These are phyloP conservation scores for Pseudonitzschia multiseries DNA, from an alignment of 108 stramenopile species.

Conservation along the genomic window DNA sequence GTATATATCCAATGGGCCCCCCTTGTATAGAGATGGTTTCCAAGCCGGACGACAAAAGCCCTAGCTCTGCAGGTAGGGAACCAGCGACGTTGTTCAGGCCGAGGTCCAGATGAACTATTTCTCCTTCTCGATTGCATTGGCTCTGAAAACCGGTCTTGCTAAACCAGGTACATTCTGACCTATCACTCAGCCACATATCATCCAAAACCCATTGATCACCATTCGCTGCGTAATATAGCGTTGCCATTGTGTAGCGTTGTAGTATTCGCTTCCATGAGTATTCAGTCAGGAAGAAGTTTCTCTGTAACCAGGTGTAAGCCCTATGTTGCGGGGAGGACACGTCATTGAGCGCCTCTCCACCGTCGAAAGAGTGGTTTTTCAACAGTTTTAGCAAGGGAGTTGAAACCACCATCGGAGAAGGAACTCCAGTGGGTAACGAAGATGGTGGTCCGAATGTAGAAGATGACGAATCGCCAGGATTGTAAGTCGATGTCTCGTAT, in stretches of 20 bases:
- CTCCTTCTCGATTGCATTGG: slow-evolving; percentile 2
- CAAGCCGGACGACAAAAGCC: slow-evolving; percentile 28
- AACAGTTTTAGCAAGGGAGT: slow-evolving; percentile 20
- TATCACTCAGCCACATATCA: slow-evolving; percentile 23
- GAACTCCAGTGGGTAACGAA: neutral
- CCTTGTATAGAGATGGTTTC: slow-evolving; percentile 21
- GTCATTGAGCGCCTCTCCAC: slow-evolving; percentile 27
- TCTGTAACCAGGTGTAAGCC: slow-evolving; percentile 31
- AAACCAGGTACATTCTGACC: slow-evolving; percentile 40
- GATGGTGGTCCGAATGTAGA: neutral
- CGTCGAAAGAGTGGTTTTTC: slow-evolving; percentile 28
- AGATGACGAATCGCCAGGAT: neutral
- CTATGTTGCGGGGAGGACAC: slow-evolving; percentile 25
- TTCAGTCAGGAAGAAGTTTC: neutral
- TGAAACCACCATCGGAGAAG: neutral
- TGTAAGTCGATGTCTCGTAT: neutral
- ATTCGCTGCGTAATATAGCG: slow-evolving; percentile 42
- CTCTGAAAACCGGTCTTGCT: neutral
- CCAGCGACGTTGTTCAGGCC: slow-evolving; percentile 38
- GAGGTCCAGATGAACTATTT: slow-evolving; percentile 27
- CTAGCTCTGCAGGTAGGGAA: slow-evolving; percentile 31
- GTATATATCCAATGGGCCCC: slow-evolving; percentile 9
- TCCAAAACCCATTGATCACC: slow-evolving; percentile 43
- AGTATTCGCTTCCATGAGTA: slow-evolving; percentile 19
- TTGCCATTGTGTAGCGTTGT: slow-evolving; percentile 41